These are phyloP conservation scores for Ophiosphaerella herpotricha DNA, from an alignment of 2,329 filamentous ascomycete species.

Conservation along the genomic window DNA sequence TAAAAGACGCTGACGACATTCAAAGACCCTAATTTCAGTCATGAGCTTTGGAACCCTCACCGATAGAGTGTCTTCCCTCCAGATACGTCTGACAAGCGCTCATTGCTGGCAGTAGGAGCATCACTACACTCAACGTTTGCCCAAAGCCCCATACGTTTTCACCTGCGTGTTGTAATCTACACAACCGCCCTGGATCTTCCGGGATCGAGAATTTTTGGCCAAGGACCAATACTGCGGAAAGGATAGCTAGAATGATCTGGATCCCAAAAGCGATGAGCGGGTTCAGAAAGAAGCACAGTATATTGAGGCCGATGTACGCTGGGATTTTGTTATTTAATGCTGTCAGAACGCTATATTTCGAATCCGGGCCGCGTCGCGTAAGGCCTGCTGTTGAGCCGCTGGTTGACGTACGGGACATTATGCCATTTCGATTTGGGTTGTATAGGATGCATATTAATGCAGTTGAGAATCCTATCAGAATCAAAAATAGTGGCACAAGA, in stretches of 20 bases:
- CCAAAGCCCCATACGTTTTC: constrained; percentile 40
- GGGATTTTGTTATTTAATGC: constrained; percentile 3
- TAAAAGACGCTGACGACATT: background rate
- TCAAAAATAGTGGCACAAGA: constrained; percentile 31
- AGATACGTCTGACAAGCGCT: constrained; percentile 33
- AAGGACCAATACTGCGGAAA: constrained; percentile 30
- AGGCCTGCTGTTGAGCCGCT: constrained; percentile 1
- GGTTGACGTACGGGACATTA: constrained; percentile 3
- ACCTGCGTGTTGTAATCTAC: constrained; percentile 26
- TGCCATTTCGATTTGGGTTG: constrained; percentile 13
- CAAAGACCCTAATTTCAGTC: background rate
- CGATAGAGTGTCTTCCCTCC: constrained; percentile 33
- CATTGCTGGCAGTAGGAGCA: constrained; percentile 33
- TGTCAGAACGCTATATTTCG: constrained; percentile 1
- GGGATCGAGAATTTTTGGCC: constrained; percentile 35
- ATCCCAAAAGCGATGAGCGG: constrained; percentile 32
- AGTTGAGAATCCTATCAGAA: constrained; percentile 35
- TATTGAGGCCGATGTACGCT: constrained; percentile 14
- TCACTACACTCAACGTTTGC: constrained; percentile 37
- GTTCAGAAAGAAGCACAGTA: constrained; percentile 34
- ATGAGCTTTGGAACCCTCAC: constrained; percentile 3
- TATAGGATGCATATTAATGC: constrained; percentile 35
- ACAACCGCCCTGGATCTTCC: constrained; percentile 20
- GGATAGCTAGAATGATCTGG: constrained; percentile 29
- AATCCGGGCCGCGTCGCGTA: constrained; percentile 11